Base-by-base conservation (phyloP, 257 asterid genomes). In the Gynochthodes officinalis region DNA sequence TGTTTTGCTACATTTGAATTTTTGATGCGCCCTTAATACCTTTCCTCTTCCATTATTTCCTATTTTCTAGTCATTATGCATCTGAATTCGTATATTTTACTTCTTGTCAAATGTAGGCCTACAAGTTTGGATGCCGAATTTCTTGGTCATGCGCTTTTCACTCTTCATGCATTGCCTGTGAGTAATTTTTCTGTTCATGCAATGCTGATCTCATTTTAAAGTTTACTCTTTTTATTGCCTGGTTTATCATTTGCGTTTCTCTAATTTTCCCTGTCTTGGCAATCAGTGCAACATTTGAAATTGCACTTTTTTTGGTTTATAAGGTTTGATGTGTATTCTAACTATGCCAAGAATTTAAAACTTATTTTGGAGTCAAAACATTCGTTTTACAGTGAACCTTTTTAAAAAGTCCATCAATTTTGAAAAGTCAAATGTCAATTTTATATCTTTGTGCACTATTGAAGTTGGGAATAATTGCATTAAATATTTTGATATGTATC, bases 81-180 rank as follows among this genome's bases (percentile, higher is more conserved):
- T n/a, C n/a, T n/a, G n/a, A n/a, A 54, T 43, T 50, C 37, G 46
- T 25, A 12, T 62, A 2, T 59, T 27, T 30, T 21, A 23, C 59
- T 68, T 53, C 67, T 72, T 71, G 18, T 73, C 13, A 8, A 13
- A 18, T 78, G 82, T 84, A 94, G 97, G 86, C 91, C 97, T 27
- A 87, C 99, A 71, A 90, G 99, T 80, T 80, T 95, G 95, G 99
- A 92, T 80, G 98, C 99, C 64, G 78, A 62, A 79, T 75, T 95
- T 74, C 88, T 95, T 64, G 95, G 92, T 30, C 91, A 92, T 83
- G 90, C 79, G 69, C 93, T 90, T 74, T 82, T 92, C 74, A 83
- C 88, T 39, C 95, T 95, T 64, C 86, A 82, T 82, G 98, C 96
- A 55, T 87, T 95, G 76, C 98, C 97, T 10, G 99, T 94, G 94